Percentiles rank a stretch among this genome's conserved stretches.
phyloP scores from a whole-genome alignment of 257 asterid species.

The Mitragyna speciosa region DNA sequence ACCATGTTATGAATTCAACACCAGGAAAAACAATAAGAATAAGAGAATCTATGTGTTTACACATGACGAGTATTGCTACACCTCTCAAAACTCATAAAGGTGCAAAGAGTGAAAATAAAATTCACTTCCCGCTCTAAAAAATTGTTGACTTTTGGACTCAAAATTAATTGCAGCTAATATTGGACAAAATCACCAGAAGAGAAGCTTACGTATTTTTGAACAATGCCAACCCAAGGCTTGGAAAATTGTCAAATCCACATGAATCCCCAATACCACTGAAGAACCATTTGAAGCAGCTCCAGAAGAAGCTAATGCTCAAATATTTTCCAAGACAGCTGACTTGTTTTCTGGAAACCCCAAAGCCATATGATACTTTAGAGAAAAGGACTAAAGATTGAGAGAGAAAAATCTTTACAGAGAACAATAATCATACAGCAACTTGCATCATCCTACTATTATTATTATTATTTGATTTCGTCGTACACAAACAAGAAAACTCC shows the following conservation, averaged over 20 bases:
- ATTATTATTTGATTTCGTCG: not conserved
- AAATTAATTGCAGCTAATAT: not conserved
- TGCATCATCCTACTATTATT: not conserved
- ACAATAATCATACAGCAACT: not conserved
- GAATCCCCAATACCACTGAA: constrained; percentile 94
- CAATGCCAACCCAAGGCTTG: constrained; percentile 73
- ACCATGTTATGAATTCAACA: not conserved
- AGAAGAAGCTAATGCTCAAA: constrained; percentile 83
- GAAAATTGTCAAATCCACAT: constrained; percentile 94
- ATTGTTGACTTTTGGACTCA: not conserved
- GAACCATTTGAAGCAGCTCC: constrained; percentile 99
- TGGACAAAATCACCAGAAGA: not conserved
- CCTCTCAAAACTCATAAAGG: not conserved
- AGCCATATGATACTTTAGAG: not conserved
- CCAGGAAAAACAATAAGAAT: not conserved
- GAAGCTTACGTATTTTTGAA: constrained; percentile 72
- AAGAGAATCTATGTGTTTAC: not conserved
- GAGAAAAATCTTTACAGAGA: not conserved
- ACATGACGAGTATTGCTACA: not conserved
- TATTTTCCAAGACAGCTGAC: constrained; percentile 84
- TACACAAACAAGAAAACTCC: not conserved
- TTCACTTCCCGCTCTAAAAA: not conserved
- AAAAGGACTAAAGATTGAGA: not conserved
- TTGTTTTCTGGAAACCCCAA: constrained; percentile 61
- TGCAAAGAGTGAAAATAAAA: not conserved